phyloP scores from a whole-genome alignment of 225 moss, liverwort and hornwort genomes.

The Anthoceros angustus region DNA sequence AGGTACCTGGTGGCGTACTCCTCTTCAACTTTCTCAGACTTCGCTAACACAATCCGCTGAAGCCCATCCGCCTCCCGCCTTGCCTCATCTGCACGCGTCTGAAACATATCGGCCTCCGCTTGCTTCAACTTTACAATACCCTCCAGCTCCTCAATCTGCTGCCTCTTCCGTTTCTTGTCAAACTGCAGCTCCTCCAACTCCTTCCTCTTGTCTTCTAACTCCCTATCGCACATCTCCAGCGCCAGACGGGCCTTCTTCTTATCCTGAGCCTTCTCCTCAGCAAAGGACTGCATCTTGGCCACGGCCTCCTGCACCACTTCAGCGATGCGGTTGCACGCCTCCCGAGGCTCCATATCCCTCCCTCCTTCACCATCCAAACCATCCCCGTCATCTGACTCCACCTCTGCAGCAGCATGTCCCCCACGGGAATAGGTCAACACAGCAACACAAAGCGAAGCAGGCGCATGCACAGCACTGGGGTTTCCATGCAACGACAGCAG shows the following conservation, averaged over 20 bases:
- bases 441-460: not conserved
- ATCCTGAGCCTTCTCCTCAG: slow-evolving; percentile 40
- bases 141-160: slow-evolving; percentile 60
- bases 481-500: not conserved
- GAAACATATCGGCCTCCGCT: slow-evolving; percentile 58
- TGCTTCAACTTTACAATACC: slow-evolving; percentile 46
- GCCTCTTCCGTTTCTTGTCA: slow-evolving; percentile 46
- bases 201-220: slow-evolving; percentile 47
- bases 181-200: slow-evolving; percentile 45
- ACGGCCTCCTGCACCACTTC: slow-evolving; percentile 59
- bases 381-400: slow-evolving; percentile 34
- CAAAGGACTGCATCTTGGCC: slow-evolving; percentile 44
- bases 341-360: slow-evolving; percentile 38
- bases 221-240: slow-evolving; percentile 42
- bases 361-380: slow-evolving; percentile 25
- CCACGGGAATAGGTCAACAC: not conserved
- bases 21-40: slow-evolving; percentile 57
- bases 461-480: not conserved
- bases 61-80: slow-evolving; percentile 51
- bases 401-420: slow-evolving; percentile 18
- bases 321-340: slow-evolving; percentile 53
- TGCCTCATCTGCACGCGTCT: slow-evolving; percentile 57
- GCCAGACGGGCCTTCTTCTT: slow-evolving; percentile 46
- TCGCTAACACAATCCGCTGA: slow-evolving; percentile 49
- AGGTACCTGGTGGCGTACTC: slow-evolving; percentile 62